Evolutionary conservation across 179 eudicot genomes (phyloP).

Genomic region (Vitellaria paradoxa): DNA sequence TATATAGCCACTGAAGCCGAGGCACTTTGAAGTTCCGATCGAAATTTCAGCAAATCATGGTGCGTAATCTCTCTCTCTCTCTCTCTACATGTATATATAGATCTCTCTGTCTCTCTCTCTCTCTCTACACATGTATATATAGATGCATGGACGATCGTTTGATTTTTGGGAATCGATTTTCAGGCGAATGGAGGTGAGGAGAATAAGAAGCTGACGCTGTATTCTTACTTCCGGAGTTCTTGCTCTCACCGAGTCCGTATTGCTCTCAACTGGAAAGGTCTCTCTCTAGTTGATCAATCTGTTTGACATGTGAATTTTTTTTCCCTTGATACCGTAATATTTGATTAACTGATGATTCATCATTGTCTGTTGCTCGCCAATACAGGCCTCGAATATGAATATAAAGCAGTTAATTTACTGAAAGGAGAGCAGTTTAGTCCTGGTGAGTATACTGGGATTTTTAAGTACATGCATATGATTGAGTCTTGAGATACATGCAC

Average conservation of each 20-base stretch:
- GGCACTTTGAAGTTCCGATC: too few species aligned
- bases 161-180: too few species aligned
- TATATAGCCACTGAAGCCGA: too few species aligned
- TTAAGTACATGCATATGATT: background rate
- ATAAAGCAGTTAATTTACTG: conserved; percentile 60
- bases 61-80: too few species aligned
- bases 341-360: background rate
- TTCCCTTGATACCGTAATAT: background rate
- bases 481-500: too few species aligned
- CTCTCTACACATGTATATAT: too few species aligned
- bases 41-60: too few species aligned
- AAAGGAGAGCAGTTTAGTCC: conserved; percentile 61
- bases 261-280: conserved; percentile 80
- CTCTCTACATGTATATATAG: too few species aligned
- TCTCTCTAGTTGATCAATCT: background rate
- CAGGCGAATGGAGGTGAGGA: background rate
- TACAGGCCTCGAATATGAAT: conserved; percentile 67
- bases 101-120: too few species aligned
- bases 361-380: background rate
- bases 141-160: too few species aligned
- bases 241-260: conserved; percentile 78
- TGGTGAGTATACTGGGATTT: conserved; percentile 34
- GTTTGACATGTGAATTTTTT: background rate
- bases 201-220: conserved; percentile 53
- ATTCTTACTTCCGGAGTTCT: conserved; percentile 66